Percentiles rank a stretch among this genome's conserved stretches.
Evolutionary conservation across 352 stramenopile species (phyloP).

Genomic region (Pythium aristosporum): DNA sequence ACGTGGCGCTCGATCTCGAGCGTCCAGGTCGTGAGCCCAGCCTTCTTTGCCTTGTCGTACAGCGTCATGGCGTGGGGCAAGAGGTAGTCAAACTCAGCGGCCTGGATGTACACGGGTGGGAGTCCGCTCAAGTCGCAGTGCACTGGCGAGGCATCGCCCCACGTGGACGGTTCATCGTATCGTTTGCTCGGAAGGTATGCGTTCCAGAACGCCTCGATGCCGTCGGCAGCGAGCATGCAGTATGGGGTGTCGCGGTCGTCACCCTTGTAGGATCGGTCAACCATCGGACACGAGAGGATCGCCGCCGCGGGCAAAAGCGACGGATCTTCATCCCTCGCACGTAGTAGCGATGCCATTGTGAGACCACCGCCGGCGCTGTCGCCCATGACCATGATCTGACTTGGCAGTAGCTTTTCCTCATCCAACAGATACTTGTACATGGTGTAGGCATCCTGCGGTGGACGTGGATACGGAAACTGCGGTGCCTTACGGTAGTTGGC

Average conservation of each 20-base stretch:
- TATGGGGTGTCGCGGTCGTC: constrained; percentile 19
- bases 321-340: constrained; percentile 7
- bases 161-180: constrained; percentile 12
- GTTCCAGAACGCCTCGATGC: constrained; percentile 3
- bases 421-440: constrained; percentile 25
- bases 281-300: constrained; percentile 32
- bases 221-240: constrained; percentile 15
- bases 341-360: constrained; percentile 16
- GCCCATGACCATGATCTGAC: constrained; percentile 19
- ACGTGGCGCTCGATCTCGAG: constrained; percentile 22
- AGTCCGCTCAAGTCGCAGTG: constrained; percentile 17
- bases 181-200: constrained; percentile 16
- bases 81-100: constrained; percentile 25
- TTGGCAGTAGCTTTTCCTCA: background rate
- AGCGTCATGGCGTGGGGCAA: constrained; percentile 18
- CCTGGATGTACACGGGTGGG: constrained; percentile 24
- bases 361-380: constrained; percentile 24
- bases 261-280: constrained; percentile 22
- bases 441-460: constrained; percentile 7
- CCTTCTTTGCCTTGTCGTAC: constrained; percentile 7
- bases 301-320: background rate
- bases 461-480: constrained; percentile 7
- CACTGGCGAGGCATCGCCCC: constrained; percentile 23
- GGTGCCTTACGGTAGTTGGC: constrained; percentile 31
- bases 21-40: constrained; percentile 16